Evolutionary conservation across 1,284 basidiomycete species (phyloP).

Genomic region (Tetrapyrgos nigripes): DNA sequence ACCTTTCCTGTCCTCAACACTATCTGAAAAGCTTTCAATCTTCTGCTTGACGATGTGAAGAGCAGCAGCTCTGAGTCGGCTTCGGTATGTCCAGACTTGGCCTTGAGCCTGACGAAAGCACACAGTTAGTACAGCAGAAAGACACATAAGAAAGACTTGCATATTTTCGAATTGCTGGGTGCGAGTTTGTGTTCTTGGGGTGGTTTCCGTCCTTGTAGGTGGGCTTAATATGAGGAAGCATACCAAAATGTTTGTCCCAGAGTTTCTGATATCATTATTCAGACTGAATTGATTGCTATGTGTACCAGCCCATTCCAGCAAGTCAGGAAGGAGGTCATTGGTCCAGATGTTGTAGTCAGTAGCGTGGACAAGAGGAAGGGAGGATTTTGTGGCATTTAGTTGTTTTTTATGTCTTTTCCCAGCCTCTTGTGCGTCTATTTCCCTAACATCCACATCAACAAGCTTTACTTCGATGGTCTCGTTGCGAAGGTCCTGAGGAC

Average conservation of each 20-base stretch:
- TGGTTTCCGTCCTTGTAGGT: neutral
- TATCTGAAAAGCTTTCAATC: neutral
- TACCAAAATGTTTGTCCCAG: neutral
- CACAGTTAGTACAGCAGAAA: neutral
- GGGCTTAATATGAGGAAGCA: neutral
- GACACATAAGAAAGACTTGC: neutral
- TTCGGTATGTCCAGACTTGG: slow-evolving; percentile 1
- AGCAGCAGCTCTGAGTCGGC: neutral
- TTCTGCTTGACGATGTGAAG: neutral
- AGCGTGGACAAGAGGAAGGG: too few relatives aligned
- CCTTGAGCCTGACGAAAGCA: neutral
- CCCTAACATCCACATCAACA: too few relatives aligned
- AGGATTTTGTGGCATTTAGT: too few relatives aligned
- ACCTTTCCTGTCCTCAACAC: neutral
- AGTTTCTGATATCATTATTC: neutral
- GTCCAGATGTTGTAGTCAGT: too few relatives aligned
- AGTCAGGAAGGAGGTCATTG: neutral
- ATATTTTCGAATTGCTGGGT: slow-evolving; percentile 2
- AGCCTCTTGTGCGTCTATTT: too few relatives aligned
- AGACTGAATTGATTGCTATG: neutral
- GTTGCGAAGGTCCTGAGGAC: too few relatives aligned
- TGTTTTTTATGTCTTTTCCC: too few relatives aligned
- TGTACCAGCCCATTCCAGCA: neutral
- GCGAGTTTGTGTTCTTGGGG: neutral
- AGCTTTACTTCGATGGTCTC: too few relatives aligned